phyloP scores from a whole-genome alignment of 176 grass and related monocot genomes.

The Tillandsia fasciculata region DNA sequence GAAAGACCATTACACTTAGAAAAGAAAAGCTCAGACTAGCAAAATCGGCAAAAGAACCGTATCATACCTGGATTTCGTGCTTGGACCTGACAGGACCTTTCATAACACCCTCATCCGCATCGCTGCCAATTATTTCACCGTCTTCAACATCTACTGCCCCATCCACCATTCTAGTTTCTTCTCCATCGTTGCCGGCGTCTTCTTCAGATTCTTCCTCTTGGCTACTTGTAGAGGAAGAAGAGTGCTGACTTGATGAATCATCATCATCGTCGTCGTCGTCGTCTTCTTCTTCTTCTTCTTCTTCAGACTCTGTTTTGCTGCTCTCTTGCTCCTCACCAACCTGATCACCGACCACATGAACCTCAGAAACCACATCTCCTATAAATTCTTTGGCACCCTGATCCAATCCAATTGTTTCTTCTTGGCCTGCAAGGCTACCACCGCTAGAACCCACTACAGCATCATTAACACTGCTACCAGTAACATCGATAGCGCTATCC shows the following conservation, averaged over 20 bases:
- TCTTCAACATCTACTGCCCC: conserved; percentile 50
- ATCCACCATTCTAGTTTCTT: conserved; percentile 3
- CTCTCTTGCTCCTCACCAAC: conserved; percentile 8
- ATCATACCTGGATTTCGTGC: conserved; percentile 47
- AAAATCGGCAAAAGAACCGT: background rate
- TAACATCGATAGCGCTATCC: background rate
- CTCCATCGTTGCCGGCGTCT: background rate
- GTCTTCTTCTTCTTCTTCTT: conserved; percentile 22
- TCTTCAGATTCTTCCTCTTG: conserved; percentile 17
- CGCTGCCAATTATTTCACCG: conserved; percentile 42
- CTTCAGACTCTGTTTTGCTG: conserved; percentile 30
- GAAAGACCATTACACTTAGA: background rate
- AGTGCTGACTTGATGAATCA: conserved; percentile 1
- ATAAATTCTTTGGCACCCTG: background rate
- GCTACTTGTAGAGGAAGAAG: conserved; percentile 15
- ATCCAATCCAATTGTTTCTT: conserved; percentile 15
- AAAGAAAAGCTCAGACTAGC: conserved; percentile 4
- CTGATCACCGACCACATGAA: background rate
- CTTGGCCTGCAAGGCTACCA: background rate
- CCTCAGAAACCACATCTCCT: conserved; percentile 5
- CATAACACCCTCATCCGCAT: conserved; percentile 31
- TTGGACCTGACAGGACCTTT: conserved; percentile 41
- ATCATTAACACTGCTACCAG: background rate
- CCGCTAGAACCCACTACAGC: conserved; percentile 4
- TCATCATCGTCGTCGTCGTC: background rate